Evolutionary conservation across 179 eudicot species (phyloP).

Genomic region (Beta macrorhiza): DNA sequence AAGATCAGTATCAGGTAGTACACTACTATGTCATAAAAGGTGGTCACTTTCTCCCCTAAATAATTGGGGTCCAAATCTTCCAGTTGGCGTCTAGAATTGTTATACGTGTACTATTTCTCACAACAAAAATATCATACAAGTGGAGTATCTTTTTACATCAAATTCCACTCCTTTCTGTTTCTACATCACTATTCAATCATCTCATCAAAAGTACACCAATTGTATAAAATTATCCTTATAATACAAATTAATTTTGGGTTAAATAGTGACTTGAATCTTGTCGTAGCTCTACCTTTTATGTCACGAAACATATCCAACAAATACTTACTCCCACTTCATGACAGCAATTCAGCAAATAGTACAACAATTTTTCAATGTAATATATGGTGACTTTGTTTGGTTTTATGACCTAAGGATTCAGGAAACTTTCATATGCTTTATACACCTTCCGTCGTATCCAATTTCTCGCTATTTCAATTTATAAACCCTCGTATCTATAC

Average conservation of each 20-base stretch:
- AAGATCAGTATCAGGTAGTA: neutral
- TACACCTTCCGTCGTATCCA: too few species aligned
- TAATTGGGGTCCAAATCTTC: neutral
- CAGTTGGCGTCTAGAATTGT: neutral
- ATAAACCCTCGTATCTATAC: too few species aligned
- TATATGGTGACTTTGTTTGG: too few species aligned
- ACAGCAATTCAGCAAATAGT: neutral
- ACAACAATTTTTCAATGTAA: neutral
- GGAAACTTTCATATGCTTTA: too few species aligned
- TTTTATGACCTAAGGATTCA: too few species aligned
- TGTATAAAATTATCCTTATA: neutral
- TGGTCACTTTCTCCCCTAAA: conserved; percentile 11
- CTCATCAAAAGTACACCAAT: neutral
- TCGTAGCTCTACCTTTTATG: neutral
- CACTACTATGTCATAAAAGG: neutral
- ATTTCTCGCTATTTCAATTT: too few species aligned
- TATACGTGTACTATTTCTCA: conserved; percentile 9
- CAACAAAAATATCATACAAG: conserved; percentile 6
- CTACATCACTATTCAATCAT: neutral
- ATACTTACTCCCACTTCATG: conserved; percentile 11
- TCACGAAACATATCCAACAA: conserved; percentile 6
- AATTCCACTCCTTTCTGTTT: neutral
- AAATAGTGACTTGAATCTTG: conserved; percentile 3
- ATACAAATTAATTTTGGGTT: neutral
- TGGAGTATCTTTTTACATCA: conserved; percentile 6